These are phyloP conservation scores for Begonia loranthoides DNA, from an alignment of 306 rosid species.

Conservation along the genomic window DNA sequence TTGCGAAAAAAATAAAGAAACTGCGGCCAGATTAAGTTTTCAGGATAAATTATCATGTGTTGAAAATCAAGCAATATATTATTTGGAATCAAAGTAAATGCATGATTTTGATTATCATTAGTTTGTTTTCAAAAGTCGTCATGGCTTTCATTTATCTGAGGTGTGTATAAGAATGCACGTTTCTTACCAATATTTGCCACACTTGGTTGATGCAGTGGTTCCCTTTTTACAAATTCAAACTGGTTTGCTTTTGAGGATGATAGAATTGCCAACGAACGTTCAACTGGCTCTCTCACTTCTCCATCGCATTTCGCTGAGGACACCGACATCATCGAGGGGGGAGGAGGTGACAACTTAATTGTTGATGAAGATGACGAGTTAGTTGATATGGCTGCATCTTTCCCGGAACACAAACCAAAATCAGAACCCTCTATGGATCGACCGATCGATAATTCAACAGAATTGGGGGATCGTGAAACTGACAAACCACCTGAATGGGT, in stretches of 20 bases:
- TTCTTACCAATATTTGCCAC: background rate
- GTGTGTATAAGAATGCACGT: no score
- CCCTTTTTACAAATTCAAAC: conserved; percentile 94
- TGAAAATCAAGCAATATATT: no score
- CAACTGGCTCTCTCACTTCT: conserved; percentile 56
- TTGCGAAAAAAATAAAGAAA: no score
- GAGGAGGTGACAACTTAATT: conserved; percentile 35
- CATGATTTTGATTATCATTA: no score
- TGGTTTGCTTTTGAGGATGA: conserved; percentile 97
- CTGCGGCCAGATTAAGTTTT: no score
- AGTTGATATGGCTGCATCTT: conserved; percentile 70
- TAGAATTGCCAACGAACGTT: conserved; percentile 44
- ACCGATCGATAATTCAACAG: conserved; percentile 9
- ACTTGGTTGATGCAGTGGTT: conserved; percentile 45
- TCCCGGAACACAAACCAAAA: conserved; percentile 40
- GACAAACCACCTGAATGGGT: conserved; percentile 97
- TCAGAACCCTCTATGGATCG: conserved; percentile 14
- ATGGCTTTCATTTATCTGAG: no score
- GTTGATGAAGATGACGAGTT: conserved; percentile 62
- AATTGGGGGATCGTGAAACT: conserved; percentile 27
- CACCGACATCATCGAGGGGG: conserved; percentile 14
- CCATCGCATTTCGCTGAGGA: conserved; percentile 59
- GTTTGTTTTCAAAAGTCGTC: no score
- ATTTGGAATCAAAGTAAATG: no score
- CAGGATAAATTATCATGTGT: no score